Conservation (phyloP, 2,329 filamentous ascomycete genomes). For the Colletotrichum godetiae region DNA sequence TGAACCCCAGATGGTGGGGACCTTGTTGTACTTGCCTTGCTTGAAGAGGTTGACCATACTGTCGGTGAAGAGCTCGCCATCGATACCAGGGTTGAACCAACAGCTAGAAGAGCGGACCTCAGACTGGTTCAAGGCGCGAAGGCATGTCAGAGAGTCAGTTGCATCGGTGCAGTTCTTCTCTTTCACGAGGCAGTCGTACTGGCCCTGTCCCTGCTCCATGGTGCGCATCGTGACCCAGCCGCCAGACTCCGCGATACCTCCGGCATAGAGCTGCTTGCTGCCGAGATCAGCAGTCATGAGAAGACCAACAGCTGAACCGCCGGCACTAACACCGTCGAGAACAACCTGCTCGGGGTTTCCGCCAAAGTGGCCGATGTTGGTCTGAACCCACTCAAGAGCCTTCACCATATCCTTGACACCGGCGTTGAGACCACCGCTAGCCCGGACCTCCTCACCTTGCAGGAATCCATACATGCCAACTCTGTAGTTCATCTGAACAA, state of each 20-base stretch:
- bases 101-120: slow-evolving; percentile 39
- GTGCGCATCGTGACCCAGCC: slow-evolving; percentile 62
- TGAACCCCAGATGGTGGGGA: slow-evolving; percentile 62
- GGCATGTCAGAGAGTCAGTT: slow-evolving; percentile 37
- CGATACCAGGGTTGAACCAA: slow-evolving; percentile 56
- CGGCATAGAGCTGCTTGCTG: slow-evolving; percentile 61
- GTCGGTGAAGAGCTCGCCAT: slow-evolving; percentile 62
- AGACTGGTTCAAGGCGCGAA: slow-evolving; percentile 37
- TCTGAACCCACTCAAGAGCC: slow-evolving; percentile 76
- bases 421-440: slow-evolving; percentile 29
- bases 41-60: slow-evolving; percentile 61
- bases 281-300: slow-evolving; percentile 70
- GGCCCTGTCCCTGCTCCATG: slow-evolving; percentile 52
- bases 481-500: slow-evolving; percentile 82
- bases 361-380: slow-evolving; percentile 74
- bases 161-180: slow-evolving; percentile 38
- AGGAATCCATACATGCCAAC: slow-evolving; percentile 82
- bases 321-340: slow-evolving; percentile 76
- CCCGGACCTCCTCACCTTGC: slow-evolving; percentile 41
- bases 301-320: slow-evolving; percentile 72
- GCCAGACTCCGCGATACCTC: slow-evolving; percentile 61
- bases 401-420: slow-evolving; percentile 51
- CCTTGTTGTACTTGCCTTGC: slow-evolving; percentile 61
- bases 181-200: slow-evolving; percentile 60
- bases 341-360: slow-evolving; percentile 76